Base-by-base conservation (phyloP, 305 asterid genomes). In the Solanum hybrid region DNA sequence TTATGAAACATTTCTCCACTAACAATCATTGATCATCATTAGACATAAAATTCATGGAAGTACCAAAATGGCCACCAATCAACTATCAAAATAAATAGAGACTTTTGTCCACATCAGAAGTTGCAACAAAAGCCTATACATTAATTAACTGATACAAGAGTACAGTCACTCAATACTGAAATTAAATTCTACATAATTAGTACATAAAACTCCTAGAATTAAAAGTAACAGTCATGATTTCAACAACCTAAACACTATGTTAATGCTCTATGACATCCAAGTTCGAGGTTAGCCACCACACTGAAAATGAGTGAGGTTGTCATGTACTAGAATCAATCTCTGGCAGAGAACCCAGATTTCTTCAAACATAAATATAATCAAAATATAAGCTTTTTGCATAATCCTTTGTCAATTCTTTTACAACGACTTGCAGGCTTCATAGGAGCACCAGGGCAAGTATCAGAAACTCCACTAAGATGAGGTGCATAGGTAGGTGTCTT, bases 361-460 rank as follows among this genome's bases (percentile, higher is more conserved):
- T 83, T 32, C 76, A 51, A 31, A 31, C 87, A 83, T 17, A 29
- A 83, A 17, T 27, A 27, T 45, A 29, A 51, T 92, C 90, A 94
- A 89, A 92, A 95, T 75, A 92, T 92, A 17, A 95, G 96, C 92
- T 91, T 95, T 89, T 90, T 94, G 93, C 96, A 94, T 81, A 94
- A 88, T 34, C 84, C 91, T 76, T 87, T 89, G 91, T 91, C 93
- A 29, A 94, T 90, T 90, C 87, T 88, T 87, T 89, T 89, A 78
- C 24, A 81, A 85, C 79, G 91, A 27, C 70, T 79, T 4, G 87
- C 36, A 75, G 92, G 75, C 90, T 92, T 95, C 89, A 84, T 37
- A 2, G 97, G 96, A 70, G 96, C 93, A 61, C 90, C 89, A 7
- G 96, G 96, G 79, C 96, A 94, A 31, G 94, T 93, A 14, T 92